Base-by-base conservation (phyloP, 2,329 filamentous ascomycete species). In the Penicillium griseofulvum region DNA sequence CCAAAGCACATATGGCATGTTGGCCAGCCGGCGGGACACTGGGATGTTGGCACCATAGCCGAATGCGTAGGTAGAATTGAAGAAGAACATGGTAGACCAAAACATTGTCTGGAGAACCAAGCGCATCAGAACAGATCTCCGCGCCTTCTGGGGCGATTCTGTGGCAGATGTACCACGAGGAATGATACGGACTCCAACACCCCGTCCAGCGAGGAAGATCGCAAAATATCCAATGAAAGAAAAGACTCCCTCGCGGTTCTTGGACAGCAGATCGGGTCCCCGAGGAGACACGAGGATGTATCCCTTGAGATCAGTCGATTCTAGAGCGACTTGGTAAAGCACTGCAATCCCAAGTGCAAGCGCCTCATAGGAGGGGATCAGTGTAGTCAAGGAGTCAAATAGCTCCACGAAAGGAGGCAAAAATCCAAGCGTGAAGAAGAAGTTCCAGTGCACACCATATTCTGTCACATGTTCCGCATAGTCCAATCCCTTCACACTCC, bases 371-470 rank as follows among this genome's bases (percentile, higher is more conserved):
- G 89, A 93, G 3, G 89, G 89, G 4, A 96, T 75, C 52, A 88
- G 68, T 16, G 81, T 79, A 55, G 93, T 83, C 0, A 87, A 77
- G 0, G 88, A 83, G 70, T 95, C 90, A 57, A 93, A 90, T 0
- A 94, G 72, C 28, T 93, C 91, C 49, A 96, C 86, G 66, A 96
- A 96, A 0, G 92, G 92, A 0, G 93, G 91, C 24, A 99, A 77
- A 45, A 97, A 83, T 6, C 87, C 92, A 10, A 99, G 80, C 0
- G 94, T 99, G 76, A 97, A 97, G 81, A 99, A 99, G 74, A 99
- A 99, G 74, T 99, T 99, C 94, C 94, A 99, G 74, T 99, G 94
- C 10, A 99, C 90, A 41, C 94, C 94, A 69, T 99, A 99, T 71
- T 99, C 94, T 14, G 90, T 91, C 55, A 97, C 91, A 77, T 99